These are phyloP conservation scores for Blastobotrys capitulatus DNA, from an alignment of 1,139 yeast genomes.

Conservation along the genomic window DNA sequence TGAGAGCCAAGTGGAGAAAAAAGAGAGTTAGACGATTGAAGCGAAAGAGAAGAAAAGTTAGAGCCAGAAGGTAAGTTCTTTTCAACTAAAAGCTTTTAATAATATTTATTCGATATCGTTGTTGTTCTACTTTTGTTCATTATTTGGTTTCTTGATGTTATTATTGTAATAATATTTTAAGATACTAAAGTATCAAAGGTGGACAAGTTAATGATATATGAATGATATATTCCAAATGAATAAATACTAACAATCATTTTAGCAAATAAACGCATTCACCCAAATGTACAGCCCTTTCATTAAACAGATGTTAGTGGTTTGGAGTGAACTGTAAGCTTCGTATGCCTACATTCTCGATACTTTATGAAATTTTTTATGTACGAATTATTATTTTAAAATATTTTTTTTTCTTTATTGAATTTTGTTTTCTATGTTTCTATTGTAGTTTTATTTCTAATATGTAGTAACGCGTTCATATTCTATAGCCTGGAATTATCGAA, in stretches of 20 bases:
- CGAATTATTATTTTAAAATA: not conserved
- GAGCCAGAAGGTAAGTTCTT: constrained; percentile 73
- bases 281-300: not conserved
- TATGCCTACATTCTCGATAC: not conserved
- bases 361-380: not conserved
- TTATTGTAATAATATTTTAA: too few relatives aligned
- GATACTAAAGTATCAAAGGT: too few relatives aligned
- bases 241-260: not conserved
- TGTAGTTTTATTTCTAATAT: too few relatives aligned
- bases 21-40: constrained; percentile 99
- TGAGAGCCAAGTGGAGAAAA: constrained; percentile 73
- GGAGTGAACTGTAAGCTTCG: not conserved
- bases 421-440: too few relatives aligned
- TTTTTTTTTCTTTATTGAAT: not conserved
- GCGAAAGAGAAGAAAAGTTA: constrained; percentile 99
- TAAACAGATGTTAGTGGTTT: not conserved
- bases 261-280: not conserved
- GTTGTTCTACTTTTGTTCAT: too few relatives aligned
- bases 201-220: too few relatives aligned
- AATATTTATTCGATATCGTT: too few relatives aligned
- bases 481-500: too few relatives aligned
- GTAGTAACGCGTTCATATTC: too few relatives aligned
- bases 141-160: too few relatives aligned
- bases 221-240: too few relatives aligned
- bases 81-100: too few relatives aligned